Evolutionary conservation across 441 rosid species (phyloP), one percentile per base, ranked within the genome.

Genomic region (Omphalea diandra): DNA sequence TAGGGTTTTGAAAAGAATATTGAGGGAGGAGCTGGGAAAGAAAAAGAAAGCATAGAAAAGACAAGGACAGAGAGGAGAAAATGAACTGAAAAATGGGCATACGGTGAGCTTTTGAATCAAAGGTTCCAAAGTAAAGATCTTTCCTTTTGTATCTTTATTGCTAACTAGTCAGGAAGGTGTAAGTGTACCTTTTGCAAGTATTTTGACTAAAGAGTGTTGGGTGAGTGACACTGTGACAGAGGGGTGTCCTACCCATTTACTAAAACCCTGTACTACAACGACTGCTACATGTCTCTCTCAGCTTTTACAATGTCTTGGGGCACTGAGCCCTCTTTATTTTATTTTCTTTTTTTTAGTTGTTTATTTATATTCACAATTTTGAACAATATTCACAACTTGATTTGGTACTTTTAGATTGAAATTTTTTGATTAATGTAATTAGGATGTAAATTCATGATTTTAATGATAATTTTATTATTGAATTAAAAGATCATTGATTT

Each of bases 1-100:
- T 80, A 84, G 90, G 88, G 85, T 75, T 83, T 75, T 79, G 86
- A 75, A 77, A 71, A 67, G 82, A 53, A 68, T 77, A 79, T 77
- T 75, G 85, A 82, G 80, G 77, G 58, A 36, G 56, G 54, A 58
- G 76, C 31, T 50, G 74, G 72, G 43, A 65, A 54, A 24, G 68
- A 50, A 38, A 63, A 54, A 67, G 73, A 12, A 43, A 24, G 77
- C 60, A 62, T 32, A 44, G 74, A 71, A 75, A 81, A 75, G 66
- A 75, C 72, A 70, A 60, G 65, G 69, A 27, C 50, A 10, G n/a
- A n/a, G 68, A n/a, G 26, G 22, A 59, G 47, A 65, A 56, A 72
- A 57, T 70, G 69, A 79, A 69, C 54, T 50, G 72, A 78, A 83
- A 79, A 70, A 61, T 68, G 54, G 65, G 65, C 14, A 29, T 6